A percentile compares a stretch with the other conserved stretches of the same genome.
Conservation (phyloP, 208 protist species). For the Leishmania lainsoni region DNA sequence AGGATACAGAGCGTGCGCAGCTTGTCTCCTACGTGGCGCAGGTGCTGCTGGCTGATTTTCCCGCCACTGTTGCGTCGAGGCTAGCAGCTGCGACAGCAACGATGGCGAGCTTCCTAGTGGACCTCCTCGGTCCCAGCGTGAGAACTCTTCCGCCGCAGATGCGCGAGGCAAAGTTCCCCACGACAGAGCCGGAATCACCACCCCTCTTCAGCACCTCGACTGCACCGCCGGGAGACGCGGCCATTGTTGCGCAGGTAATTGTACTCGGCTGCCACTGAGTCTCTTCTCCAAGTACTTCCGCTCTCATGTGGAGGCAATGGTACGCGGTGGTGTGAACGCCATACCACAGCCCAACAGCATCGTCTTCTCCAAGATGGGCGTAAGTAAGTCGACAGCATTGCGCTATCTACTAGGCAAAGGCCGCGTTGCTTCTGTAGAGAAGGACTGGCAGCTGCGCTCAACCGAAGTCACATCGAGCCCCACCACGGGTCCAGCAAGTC, state of each 20-base stretch:
- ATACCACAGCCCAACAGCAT: conserved; percentile 91
- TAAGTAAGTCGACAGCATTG: conserved; percentile 87
- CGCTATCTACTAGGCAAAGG: conserved; percentile 74
- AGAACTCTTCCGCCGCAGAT: conserved; percentile 11
- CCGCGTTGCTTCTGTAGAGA: conserved; percentile 19
- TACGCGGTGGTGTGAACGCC: conserved; percentile 58
- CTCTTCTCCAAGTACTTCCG: conserved; percentile 78
- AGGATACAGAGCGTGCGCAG: conserved; percentile 19
- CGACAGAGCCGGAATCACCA: background rate
- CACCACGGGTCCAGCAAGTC: conserved; percentile 4
- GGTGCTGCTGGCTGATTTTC: conserved; percentile 25
- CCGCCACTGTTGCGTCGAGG: background rate
- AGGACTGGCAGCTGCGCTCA: conserved; percentile 18
- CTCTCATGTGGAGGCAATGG: conserved; percentile 38
- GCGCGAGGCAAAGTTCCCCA: background rate
- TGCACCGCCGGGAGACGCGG: background rate
- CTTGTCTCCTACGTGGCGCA: conserved; percentile 12
- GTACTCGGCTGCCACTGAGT: conserved; percentile 70
- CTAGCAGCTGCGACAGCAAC: conserved; percentile 8
- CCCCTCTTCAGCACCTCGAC: background rate
- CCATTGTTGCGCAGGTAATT: conserved; percentile 79
- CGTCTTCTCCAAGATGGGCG: conserved; percentile 83
- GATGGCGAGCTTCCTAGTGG: conserved; percentile 27
- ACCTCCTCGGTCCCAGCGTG: conserved; percentile 20
- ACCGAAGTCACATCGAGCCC: background rate